A percentile compares a stretch with the other conserved stretches of the same genome.
Evolutionary conservation across 164 flowering plant genomes (phyloP).

Genomic region (Aristolochia fimbriata): DNA sequence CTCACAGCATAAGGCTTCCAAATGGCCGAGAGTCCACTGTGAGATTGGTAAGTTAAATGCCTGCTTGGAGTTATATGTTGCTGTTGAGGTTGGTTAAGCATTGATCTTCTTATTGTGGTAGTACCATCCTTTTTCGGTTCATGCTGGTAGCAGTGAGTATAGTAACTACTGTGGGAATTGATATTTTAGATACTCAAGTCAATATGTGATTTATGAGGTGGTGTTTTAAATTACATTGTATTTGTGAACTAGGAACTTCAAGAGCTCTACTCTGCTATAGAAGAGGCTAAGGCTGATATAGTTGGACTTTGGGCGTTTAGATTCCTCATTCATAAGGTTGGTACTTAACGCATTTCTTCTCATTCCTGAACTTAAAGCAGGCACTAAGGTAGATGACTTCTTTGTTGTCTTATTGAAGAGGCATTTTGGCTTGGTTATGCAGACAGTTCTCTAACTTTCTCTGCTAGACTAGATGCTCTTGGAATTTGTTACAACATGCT

Average conservation of each 20-base stretch:
- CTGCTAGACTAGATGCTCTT: neutral
- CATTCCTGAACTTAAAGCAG: neutral
- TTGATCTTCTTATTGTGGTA: too few species aligned
- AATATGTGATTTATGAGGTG: neutral
- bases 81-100: too few species aligned
- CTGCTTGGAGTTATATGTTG: neutral
- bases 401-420: too few species aligned
- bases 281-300: slow-evolving; percentile 98
- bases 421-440: too few species aligned
- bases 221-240: neutral
- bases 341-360: neutral
- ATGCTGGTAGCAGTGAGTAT: too few species aligned
- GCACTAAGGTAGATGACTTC: too few species aligned
- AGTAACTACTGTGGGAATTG: neutral
- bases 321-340: slow-evolving; percentile 63
- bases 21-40: slow-evolving; percentile 77
- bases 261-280: slow-evolving; percentile 89
- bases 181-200: neutral
- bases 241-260: slow-evolving; percentile 61
- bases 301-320: slow-evolving; percentile 95
- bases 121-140: too few species aligned
- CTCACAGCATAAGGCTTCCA: slow-evolving; percentile 81
- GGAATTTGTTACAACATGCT: neutral
- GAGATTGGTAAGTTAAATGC: slow-evolving; percentile 53
- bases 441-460: too few species aligned